These are phyloP conservation scores for Cytauxzoon felis DNA, from an alignment of 169 alveolate genomes.

Conservation along the genomic window DNA sequence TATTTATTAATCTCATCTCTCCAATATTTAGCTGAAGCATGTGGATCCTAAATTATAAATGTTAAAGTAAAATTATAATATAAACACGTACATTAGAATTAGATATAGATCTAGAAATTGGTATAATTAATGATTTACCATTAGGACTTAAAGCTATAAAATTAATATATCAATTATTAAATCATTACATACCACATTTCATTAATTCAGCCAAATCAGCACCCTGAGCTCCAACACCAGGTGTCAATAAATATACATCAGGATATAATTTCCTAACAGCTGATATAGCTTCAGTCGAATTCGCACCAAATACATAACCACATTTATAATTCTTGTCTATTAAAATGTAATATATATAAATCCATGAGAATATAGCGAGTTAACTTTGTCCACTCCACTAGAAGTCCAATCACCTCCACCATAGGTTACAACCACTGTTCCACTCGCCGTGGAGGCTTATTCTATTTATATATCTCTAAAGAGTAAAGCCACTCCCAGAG, in stretches of 20 bases:
- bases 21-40: slow-evolving; percentile 44
- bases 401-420: slow-evolving; percentile 49
- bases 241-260: slow-evolving; percentile 62
- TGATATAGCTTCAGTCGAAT: slow-evolving; percentile 64
- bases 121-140: slow-evolving; percentile 44
- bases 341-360: too few relatives aligned
- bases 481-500: too few relatives aligned
- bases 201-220: slow-evolving; percentile 64
- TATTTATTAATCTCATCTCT: slow-evolving; percentile 28
- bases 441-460: too few relatives aligned
- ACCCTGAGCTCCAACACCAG: slow-evolving; percentile 77
- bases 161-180: too few relatives aligned
- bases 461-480: too few relatives aligned
- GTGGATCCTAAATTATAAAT: slow-evolving; percentile 29
- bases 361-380: too few relatives aligned
- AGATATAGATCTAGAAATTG: slow-evolving; percentile 52
- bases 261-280: slow-evolving; percentile 58
- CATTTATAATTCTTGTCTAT: background rate
- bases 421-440: slow-evolving; percentile 21
- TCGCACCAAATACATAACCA: slow-evolving; percentile 68
- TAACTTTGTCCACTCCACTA: slow-evolving; percentile 8
- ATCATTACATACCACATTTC: slow-evolving; percentile 58
- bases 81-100: slow-evolving; percentile 15
- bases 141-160: slow-evolving; percentile 29
- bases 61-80: background rate